A percentile compares a stretch with the other conserved stretches of the same genome.
phyloP scores from a whole-genome alignment of 768 basidiomycete genomes.

The Tylopilus felleus region DNA sequence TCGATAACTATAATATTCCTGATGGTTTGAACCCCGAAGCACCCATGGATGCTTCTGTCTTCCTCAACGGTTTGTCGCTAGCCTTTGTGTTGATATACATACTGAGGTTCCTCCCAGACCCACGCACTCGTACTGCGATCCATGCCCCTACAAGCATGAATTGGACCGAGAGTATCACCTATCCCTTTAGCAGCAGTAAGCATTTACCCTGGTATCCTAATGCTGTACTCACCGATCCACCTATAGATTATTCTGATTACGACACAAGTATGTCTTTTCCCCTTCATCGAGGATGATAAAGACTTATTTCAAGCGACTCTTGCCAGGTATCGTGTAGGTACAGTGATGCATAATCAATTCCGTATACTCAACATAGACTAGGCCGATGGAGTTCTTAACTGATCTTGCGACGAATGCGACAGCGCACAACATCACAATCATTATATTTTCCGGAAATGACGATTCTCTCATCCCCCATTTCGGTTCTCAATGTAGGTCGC shows the following conservation, averaged over 20 bases:
- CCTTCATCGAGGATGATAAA: not conserved
- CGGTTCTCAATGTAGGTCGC: conserved; percentile 54
- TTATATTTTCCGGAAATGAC: conserved; percentile 67
- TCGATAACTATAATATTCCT: conserved; percentile 51
- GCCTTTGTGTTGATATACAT: not conserved
- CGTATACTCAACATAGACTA: conserved; percentile 25
- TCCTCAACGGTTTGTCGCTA: conserved; percentile 55
- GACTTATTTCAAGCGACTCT: not conserved
- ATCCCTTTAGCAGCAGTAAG: conserved; percentile 35
- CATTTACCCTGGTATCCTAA: not conserved
- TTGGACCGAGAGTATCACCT: conserved; percentile 36
- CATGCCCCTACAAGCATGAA: conserved; percentile 64
- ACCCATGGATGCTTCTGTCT: conserved; percentile 48
- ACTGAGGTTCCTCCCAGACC: conserved; percentile 36
- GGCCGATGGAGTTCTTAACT: conserved; percentile 60
- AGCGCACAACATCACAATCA: conserved; percentile 45
- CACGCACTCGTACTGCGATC: conserved; percentile 52
- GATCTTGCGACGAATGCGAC: conserved; percentile 67
- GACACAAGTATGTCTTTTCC: conserved; percentile 34
- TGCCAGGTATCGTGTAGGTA: conserved; percentile 35
- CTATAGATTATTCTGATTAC: conserved; percentile 13
- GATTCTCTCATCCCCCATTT: conserved; percentile 63
- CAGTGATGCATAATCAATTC: not conserved
- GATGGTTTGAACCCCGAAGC: conserved; percentile 54
- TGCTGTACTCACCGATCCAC: not conserved